These are phyloP conservation scores for Fusarium heterosporum DNA, from an alignment of 2,329 filamentous ascomycete genomes.

Conservation along the genomic window DNA sequence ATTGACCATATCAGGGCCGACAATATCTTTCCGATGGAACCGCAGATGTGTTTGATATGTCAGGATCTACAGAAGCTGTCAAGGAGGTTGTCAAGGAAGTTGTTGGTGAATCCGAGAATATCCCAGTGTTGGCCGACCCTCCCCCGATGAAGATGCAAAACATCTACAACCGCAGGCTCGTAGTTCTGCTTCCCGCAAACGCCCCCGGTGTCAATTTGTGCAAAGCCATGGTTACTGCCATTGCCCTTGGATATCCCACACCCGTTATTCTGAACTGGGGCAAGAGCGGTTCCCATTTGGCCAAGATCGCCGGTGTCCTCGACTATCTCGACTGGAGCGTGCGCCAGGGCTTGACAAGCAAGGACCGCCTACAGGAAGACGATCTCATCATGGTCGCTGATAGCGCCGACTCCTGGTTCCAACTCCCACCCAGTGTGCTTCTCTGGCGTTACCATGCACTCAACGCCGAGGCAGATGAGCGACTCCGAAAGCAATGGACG, in stretches of 20 bases:
- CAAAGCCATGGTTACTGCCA: conserved; percentile 44
- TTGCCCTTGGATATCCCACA: conserved; percentile 47
- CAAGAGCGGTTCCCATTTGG: conserved; percentile 41
- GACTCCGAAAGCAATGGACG: conserved; percentile 29
- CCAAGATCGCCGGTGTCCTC: conserved; percentile 46
- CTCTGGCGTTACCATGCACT: conserved; percentile 45
- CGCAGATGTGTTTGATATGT: conserved; percentile 21
- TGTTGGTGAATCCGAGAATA: neutral
- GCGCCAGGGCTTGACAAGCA: conserved; percentile 8
- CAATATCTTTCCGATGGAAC: conserved; percentile 32
- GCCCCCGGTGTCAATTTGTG: conserved; percentile 43
- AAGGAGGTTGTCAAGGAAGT: neutral
- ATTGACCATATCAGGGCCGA: conserved; percentile 4
- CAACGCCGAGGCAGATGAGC: conserved; percentile 32
- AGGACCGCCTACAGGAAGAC: conserved; percentile 34
- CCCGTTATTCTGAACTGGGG: conserved; percentile 48
- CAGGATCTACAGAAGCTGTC: neutral
- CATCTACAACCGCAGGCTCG: conserved; percentile 30
- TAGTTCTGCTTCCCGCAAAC: conserved; percentile 38
- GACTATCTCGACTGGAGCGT: conserved; percentile 44
- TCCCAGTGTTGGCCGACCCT: conserved; percentile 11
- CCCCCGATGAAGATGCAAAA: neutral
- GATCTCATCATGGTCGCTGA: conserved; percentile 48
- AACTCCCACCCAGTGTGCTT: conserved; percentile 47
- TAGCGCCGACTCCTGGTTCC: conserved; percentile 48